Percentiles rank a stretch among this genome's conserved stretches.
Conservation (phyloP, 805 yeast genomes). For the Candida nanaspora region DNA sequence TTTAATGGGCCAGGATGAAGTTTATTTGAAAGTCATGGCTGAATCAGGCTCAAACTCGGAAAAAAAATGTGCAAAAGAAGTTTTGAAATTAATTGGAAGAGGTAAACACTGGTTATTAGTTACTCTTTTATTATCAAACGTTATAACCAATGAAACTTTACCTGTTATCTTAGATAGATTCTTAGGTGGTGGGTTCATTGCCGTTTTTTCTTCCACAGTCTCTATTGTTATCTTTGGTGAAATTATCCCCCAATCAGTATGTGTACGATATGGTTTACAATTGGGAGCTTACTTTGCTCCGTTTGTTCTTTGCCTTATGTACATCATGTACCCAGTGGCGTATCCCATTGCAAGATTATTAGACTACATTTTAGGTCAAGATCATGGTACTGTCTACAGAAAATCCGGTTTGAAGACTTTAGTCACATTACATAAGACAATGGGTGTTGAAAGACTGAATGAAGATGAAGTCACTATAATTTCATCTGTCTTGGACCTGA, state of each 20-base stretch:
- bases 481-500: slow-evolving; percentile 86
- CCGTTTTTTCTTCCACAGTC: slow-evolving; percentile 89
- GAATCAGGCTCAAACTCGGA: slow-evolving; percentile 76
- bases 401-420: slow-evolving; percentile 89
- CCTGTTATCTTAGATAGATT: slow-evolving; percentile 91
- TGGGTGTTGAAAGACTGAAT: slow-evolving; percentile 91
- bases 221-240: slow-evolving; percentile 94
- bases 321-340: slow-evolving; percentile 84
- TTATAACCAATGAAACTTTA: slow-evolving; percentile 87
- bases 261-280: slow-evolving; percentile 87
- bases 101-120: slow-evolving; percentile 98
- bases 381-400: slow-evolving; percentile 91
- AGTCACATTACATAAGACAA: slow-evolving; percentile 86
- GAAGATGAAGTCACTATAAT: slow-evolving; percentile 96
- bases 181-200: slow-evolving; percentile 96
- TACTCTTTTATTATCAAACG: slow-evolving; percentile 77
- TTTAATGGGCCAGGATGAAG: slow-evolving; percentile 97
- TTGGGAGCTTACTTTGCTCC: slow-evolving; percentile 90
- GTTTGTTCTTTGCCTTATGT: slow-evolving; percentile 79
- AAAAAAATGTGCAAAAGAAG: slow-evolving; percentile 61
- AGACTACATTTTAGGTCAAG: slow-evolving; percentile 84
- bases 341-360: slow-evolving; percentile 80
- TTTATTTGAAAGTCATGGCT: slow-evolving; percentile 82
- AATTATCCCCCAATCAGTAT: slow-evolving; percentile 88
- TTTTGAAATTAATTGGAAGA: slow-evolving; percentile 59